Base-by-base conservation (phyloP, 441 rosid genomes). In the Gossypium laxum region DNA sequence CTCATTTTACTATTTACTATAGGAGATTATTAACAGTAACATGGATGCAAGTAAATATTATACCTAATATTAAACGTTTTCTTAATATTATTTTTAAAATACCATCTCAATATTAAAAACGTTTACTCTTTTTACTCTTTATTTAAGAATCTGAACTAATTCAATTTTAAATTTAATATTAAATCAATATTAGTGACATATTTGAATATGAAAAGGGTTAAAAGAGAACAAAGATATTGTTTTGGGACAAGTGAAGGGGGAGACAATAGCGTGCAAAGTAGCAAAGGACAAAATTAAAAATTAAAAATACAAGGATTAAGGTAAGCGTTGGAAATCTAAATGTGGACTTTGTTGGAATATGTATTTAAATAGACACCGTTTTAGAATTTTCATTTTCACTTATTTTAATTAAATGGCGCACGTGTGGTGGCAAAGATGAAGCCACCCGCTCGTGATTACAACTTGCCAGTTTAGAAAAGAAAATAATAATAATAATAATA, bases 261-360 rank as follows among this genome's bases (percentile, higher is more conserved):
- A 48, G 84, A 78, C 83, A 78, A 41, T 4, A 51, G 58, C 74
- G 63, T 78, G 84, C 81, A 75, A 73, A 84, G 76, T 55, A 45
- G 34, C 77, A 57, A 68, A 74, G 50, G 58, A 58, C 24, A 67
- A 21, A 26, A 55, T 69, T 65, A 59, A 69, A 52, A 18, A 54
- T 7, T 18, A 18, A 54, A 2, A 72, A 67, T 38, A 71, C 78
- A 45, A 64, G 67, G 71, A 62, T 68, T 74, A 18, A 71, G 64
- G 74, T 32, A 59, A 79, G 71, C 83, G 21, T 82, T 69, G 86
- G 88, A 85, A 82, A 72, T 78, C 82, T 75, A 34, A 34, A 34
- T 34, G 43, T 34, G 43, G 43, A 34, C 84, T 1, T 34, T 10
- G 77, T 67, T 72, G 73, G 76, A 58, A 47, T 47, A 50, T 64